Evolutionary conservation across 495 filamentous ascomycete species (phyloP).

Genomic region (Aspergillus panamensis): DNA sequence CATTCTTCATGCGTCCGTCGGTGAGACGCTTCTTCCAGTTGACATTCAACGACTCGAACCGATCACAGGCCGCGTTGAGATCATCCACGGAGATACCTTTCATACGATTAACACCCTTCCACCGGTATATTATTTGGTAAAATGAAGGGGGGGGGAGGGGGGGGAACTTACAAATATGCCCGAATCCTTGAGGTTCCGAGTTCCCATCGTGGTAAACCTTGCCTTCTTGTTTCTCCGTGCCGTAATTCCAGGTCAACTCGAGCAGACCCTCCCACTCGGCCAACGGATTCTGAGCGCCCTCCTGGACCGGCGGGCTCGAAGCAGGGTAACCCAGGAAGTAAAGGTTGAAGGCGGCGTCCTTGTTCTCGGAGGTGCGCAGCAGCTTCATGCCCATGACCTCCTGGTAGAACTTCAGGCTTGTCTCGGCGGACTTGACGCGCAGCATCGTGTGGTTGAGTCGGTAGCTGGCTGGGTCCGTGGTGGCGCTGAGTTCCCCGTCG

Average conservation of each 20-base stretch:
- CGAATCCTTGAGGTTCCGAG: slow-evolving; percentile 86
- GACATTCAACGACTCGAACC: slow-evolving; percentile 77
- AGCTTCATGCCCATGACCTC: slow-evolving; percentile 86
- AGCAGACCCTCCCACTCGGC: slow-evolving; percentile 76
- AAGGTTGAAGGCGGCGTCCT: slow-evolving; percentile 73
- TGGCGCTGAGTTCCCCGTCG: slow-evolving; percentile 49
- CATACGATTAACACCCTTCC: background rate
- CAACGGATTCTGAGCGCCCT: slow-evolving; percentile 52
- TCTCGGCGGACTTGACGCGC: slow-evolving; percentile 84
- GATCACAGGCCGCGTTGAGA: slow-evolving; percentile 74
- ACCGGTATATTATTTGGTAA: background rate
- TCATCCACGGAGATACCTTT: slow-evolving; percentile 83
- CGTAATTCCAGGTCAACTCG: slow-evolving; percentile 95
- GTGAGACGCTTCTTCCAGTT: slow-evolving; percentile 94
- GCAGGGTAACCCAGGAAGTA: slow-evolving; percentile 84
- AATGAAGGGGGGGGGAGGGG: background rate
- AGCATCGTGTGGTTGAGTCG: slow-evolving; percentile 77
- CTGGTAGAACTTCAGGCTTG: slow-evolving; percentile 84
- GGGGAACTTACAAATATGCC: slow-evolving; percentile 69
- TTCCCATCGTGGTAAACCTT: slow-evolving; percentile 94
- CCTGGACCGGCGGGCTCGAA: slow-evolving; percentile 44
- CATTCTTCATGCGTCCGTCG: slow-evolving; percentile 87
- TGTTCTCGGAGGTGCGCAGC: slow-evolving; percentile 65
- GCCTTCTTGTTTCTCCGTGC: slow-evolving; percentile 81
- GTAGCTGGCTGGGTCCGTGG: slow-evolving; percentile 52